Percentiles rank a stretch among this genome's conserved stretches.
Conservation (phyloP, 2,329 filamentous ascomycete species). For the Pseudodiploospora longispora region DNA sequence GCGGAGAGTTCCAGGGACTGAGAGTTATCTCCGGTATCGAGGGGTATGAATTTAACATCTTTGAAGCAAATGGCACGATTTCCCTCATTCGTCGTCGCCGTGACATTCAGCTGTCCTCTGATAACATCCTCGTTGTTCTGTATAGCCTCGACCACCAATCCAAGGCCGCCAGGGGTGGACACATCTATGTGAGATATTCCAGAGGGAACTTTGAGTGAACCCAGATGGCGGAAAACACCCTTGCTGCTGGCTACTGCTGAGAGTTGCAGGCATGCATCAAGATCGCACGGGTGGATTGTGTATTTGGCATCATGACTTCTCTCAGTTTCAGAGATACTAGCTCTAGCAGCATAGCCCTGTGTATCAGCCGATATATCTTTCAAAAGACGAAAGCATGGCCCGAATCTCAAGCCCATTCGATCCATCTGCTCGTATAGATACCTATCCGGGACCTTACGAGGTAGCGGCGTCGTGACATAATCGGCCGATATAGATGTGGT, state of each 20-base stretch:
- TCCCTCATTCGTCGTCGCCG: neutral
- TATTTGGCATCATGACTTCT: slow-evolving; percentile 10
- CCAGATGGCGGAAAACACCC: slow-evolving; percentile 15
- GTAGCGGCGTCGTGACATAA: neutral
- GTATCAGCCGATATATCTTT: slow-evolving; percentile 4
- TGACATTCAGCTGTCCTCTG: neutral
- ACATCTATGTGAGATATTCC: neutral
- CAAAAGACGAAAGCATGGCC: slow-evolving; percentile 1
- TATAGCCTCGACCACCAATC: neutral
- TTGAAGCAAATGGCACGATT: neutral
- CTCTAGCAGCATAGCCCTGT: neutral
- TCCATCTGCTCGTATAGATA: slow-evolving; percentile 4
- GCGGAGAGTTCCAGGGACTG: neutral
- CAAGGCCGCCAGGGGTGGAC: neutral
- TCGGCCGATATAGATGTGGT: neutral
- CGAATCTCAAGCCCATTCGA: slow-evolving; percentile 1
- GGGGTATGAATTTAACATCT: neutral
- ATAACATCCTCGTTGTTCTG: slow-evolving; percentile 1
- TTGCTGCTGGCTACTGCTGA: slow-evolving; percentile 15
- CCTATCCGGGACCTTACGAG: slow-evolving; percentile 2
- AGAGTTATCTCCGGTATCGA: neutral
- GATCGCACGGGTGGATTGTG: slow-evolving; percentile 27
- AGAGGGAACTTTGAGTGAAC: slow-evolving; percentile 7
- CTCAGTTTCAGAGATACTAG: neutral
- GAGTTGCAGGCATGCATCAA: slow-evolving; percentile 27